Base-by-base conservation (phyloP, 345 rosid species). In the Linum lewisii region DNA sequence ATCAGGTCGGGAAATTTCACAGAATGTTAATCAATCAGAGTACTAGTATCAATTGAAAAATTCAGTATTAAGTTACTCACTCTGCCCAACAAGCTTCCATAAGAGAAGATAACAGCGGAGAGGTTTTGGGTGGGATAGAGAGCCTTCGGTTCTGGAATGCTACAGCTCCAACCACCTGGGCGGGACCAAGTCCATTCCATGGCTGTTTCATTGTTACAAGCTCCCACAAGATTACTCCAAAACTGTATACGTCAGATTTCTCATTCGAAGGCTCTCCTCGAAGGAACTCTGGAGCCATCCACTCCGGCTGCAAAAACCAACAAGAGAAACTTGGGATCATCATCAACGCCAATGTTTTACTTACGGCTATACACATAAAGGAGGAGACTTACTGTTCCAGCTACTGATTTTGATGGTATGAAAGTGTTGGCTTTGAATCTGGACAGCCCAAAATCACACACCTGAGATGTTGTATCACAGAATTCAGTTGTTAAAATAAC, bases 201-300 rank as follows among this genome's bases (percentile, higher is more conserved):
- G 98, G 98, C 66, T 92, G 96, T 69, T 88, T 87, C 82, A 92
- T 59, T 53, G 91, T 83, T 32, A 82, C 80, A 53, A 92, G 85
- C 79, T 92, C 98, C 98, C 98, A 92, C 8, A 92, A 62, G 60
- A 88, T 83, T 51, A 92, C 96, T 29, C 98, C 98, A 21, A 88
- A 92, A 71, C 96, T 88, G 73, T 72, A 92, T 44, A 88, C 91
- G 75, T 92, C 98, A 52, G 96, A 88, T 78, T 92, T 92, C 77
- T 92, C 98, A 58, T 92, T 81, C 25, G 98, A 86, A 4, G 95
- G 98, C 77, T 92, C 98, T 20, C 98, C 98, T 38, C 98, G 83
- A 60, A 92, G 96, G 63, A 92, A 92, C 65, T 92, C 98, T 56
- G 98, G 96, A 74, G 98, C 96, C 98, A 92, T 92, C 98, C 98